Base-by-base conservation (phyloP, 2,329 filamentous ascomycete species). In the Phoma sp. region DNA sequence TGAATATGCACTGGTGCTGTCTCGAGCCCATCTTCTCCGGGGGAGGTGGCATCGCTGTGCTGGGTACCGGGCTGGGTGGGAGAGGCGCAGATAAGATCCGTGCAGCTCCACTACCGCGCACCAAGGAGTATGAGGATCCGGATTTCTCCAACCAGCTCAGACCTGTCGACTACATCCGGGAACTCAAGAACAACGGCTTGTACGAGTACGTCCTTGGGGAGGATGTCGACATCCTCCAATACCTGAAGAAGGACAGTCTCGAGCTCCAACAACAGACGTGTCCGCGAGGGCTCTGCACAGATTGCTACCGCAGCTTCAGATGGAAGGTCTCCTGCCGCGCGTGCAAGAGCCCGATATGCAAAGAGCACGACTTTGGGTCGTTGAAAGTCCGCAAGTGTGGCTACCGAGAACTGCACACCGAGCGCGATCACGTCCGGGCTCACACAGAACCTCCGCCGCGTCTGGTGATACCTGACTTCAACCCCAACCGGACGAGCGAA, bases 1-100 rank as follows among this genome's bases (percentile, higher is more conserved):
- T 84, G 54, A 84, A 81, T 51, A 84, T 85, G 68, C 79, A 81
- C 59, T 86, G 84, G 84, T 86, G 84, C 65, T 86, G 84, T 60
- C 79, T 83, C 4, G 83, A 85, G 61, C 84, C 84, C 15, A 80
- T 84, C 44, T 85, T 85, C 62, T 85, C 83, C 24, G 83, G 83
- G 9, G 83, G 84, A 9, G 84, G 84, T 43, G 83, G 83, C 13
- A 85, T 86, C 56, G 83, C 81, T 32, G 82, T 85, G 46, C 74
- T 82, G 13, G 81, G 81, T n/a, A 74, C 72, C 46, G 74, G 72
- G 35, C 65, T 76, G 25, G 77, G 78, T 3, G 80, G 78, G 56
- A 78, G 79, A 60, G 82, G 83, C 40, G 81, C 81, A 15, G 83
- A 85, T 57, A 79, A 80, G 58, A 80, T 85, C 46, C 80, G 84